Evolutionary conservation across 148 eudicot species (phyloP).

Genomic region (Amaranthus cruentus): DNA sequence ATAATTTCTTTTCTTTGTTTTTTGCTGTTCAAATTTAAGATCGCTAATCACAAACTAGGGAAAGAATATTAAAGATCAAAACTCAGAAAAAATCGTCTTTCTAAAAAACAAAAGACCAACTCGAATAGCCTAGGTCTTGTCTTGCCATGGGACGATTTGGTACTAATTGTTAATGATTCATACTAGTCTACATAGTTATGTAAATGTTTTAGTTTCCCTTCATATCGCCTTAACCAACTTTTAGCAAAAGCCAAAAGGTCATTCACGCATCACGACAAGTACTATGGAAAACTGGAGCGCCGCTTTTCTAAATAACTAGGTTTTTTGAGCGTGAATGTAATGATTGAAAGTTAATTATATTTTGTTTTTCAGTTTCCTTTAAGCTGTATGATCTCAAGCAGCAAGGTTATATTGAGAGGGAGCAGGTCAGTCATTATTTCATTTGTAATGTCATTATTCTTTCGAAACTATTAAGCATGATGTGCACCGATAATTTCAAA

Average conservation of each 20-base stretch:
- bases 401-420: constrained; percentile 92
- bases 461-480: background rate
- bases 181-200: background rate
- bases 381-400: constrained; percentile 94
- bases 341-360: constrained; percentile 4
- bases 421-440: constrained; percentile 48
- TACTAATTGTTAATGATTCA: too few species aligned
- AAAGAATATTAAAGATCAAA: too few species aligned
- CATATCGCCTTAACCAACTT: background rate
- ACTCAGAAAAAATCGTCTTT: too few species aligned
- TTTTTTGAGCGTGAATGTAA: background rate
- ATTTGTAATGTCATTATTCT: background rate
- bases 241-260: too few species aligned
- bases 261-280: background rate
- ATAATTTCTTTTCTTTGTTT: background rate
- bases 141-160: too few species aligned
- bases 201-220: background rate
- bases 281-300: background rate
- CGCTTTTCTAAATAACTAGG: background rate
- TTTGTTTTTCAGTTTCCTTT: constrained; percentile 69
- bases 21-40: background rate
- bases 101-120: too few species aligned
- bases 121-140: too few species aligned
- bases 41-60: too few species aligned
- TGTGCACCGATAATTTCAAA: background rate